A percentile compares a stretch with the other conserved stretches of the same genome.
Conservation (phyloP, 2,329 filamentous ascomycete species). For the Gremmenia infestans region DNA sequence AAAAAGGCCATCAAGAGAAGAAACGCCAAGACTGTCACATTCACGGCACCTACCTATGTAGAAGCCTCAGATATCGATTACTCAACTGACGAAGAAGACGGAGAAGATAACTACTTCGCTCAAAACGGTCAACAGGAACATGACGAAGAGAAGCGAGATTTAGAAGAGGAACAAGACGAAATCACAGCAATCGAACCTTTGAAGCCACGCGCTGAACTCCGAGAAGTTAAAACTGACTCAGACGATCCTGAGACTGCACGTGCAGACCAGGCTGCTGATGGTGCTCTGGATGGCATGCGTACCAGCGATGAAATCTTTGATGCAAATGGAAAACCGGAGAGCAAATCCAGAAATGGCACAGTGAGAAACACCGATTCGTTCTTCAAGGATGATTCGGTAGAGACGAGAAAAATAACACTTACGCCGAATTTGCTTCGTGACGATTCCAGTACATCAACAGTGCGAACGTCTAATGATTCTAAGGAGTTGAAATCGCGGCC, state of each 20-base stretch:
- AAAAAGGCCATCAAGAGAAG: slow-evolving; percentile 68
- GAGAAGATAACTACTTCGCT: slow-evolving; percentile 41
- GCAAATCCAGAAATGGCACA: slow-evolving; percentile 76
- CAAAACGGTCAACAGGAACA: slow-evolving; percentile 43
- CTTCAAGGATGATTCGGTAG: slow-evolving; percentile 91
- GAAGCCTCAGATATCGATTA: slow-evolving; percentile 69
- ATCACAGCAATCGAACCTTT: slow-evolving; percentile 32
- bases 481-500: slow-evolving; percentile 51
- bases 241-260: slow-evolving; percentile 16
- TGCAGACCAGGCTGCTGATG: slow-evolving; percentile 14
- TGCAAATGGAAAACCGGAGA: slow-evolving; percentile 46
- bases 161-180: slow-evolving; percentile 34
- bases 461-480: slow-evolving; percentile 38
- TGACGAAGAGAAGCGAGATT: slow-evolving; percentile 21
- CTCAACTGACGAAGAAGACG: slow-evolving; percentile 60
- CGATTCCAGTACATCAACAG: slow-evolving; percentile 47
- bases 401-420: slow-evolving; percentile 95
- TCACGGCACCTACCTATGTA: slow-evolving; percentile 65
- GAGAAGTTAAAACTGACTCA: slow-evolving; percentile 25
- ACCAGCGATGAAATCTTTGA: slow-evolving; percentile 66
- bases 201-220: slow-evolving; percentile 36
- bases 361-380: slow-evolving; percentile 92
- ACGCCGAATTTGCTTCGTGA: slow-evolving; percentile 90
- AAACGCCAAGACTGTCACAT: slow-evolving; percentile 67
- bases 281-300: slow-evolving; percentile 36